Conservation (phyloP, 768 basidiomycete species). For the Hortiboletus campestris region DNA sequence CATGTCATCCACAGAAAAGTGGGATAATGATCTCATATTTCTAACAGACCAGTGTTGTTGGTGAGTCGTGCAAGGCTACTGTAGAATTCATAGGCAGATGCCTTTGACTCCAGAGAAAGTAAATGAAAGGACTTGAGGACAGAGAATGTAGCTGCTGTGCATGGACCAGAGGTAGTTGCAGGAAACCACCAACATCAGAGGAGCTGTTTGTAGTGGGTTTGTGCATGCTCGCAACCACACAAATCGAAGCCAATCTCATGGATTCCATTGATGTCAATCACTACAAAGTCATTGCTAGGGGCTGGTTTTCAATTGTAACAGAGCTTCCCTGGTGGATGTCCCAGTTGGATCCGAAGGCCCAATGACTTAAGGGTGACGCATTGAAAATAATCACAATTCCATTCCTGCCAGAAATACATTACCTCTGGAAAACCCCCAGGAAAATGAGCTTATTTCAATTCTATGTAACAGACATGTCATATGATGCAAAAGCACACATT, state of each 20-base stretch:
- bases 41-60: background rate
- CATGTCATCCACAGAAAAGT: background rate
- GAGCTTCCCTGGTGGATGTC: background rate
- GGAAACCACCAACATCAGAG: background rate
- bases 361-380: background rate
- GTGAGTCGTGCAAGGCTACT: background rate
- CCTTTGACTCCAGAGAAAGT: background rate
- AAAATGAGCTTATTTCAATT: too few relatives aligned
- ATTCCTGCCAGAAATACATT: background rate
- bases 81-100: background rate
- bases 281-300: background rate
- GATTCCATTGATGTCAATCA: background rate
- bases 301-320: background rate
- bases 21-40: background rate
- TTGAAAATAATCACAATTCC: background rate
- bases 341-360: constrained; percentile 1
- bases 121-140: constrained; percentile 1
- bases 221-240: background rate
- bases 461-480: too few relatives aligned
- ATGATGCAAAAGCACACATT: too few relatives aligned
- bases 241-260: background rate
- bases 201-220: background rate
- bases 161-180: background rate
- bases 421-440: too few relatives aligned
- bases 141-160: background rate